Base-by-base conservation (phyloP, 2,329 filamentous ascomycete species). In the Lasiodiplodia hormozganensis region DNA sequence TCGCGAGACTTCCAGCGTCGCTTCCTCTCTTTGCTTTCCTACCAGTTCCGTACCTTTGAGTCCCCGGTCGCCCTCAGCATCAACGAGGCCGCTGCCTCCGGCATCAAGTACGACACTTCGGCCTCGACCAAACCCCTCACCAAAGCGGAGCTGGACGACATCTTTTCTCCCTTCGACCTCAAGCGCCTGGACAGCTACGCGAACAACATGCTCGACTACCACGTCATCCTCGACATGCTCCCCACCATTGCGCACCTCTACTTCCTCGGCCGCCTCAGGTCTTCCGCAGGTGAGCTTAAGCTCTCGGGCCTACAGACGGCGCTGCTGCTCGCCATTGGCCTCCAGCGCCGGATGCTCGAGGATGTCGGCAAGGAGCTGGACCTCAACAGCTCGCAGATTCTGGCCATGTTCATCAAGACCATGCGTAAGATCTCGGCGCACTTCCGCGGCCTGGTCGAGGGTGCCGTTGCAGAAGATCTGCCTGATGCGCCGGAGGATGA, bases 391-490 rank as follows among this genome's bases (percentile, higher is more conserved):
- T 90, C 89, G 54, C 96, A 98, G 82, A 84, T 97, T 3, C 85
- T 99, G 70, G 94, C 95, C 70, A 97, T 98, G 91, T 98, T 99
- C 80, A 93, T 97, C 79, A 99, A 99, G 85, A 91, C 97, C 70
- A 86, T 97, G 69, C 89, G 94, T 72, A 98, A 98, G 83, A 87
- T 97, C 49, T 92, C 92, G 2, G 85, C 87, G 2, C 88, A 94
- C 76, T 96, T 99, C 81, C 88, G 89, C 38, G 83, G 85, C 3
- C 81, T 98, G 0, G 86, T 97, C 2, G 88, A 93, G 52, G 89
- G 88, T 3, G 93, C 92, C 0, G 90, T 84, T 18, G 79, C 78
- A 51, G 75, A 81, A 68, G 77, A 74, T 0, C 78, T 85, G 75
- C 83, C 83, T 2, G 84, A 87, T 66, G 74, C 78, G 12, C 78